These are phyloP conservation scores for Centaurea solstitialis DNA, from an alignment of 129 eudicot species.

Conservation along the genomic window DNA sequence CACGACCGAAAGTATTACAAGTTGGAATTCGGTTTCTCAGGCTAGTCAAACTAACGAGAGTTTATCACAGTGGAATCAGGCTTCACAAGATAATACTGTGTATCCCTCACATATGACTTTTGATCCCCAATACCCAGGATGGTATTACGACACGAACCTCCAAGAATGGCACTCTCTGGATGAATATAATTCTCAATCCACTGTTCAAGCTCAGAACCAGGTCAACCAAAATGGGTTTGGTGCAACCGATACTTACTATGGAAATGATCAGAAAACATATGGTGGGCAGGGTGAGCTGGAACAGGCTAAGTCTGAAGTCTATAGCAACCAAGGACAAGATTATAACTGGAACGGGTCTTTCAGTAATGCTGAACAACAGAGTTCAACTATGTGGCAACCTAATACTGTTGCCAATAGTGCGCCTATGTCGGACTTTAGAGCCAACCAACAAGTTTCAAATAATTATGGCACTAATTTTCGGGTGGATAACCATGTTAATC, in stretches of 20 bases:
- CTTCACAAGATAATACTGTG: conserved; percentile 45
- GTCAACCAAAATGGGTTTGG: conserved; percentile 49
- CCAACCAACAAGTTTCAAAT: conserved; percentile 37
- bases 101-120: conserved; percentile 88
- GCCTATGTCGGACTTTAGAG: conserved; percentile 19
- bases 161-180: conserved; percentile 81
- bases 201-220: conserved; percentile 42
- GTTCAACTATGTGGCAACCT: conserved; percentile 52
- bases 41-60: conserved; percentile 30
- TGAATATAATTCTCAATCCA: conserved; percentile 48
- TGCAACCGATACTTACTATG: conserved; percentile 36
- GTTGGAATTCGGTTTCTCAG: conserved; percentile 57
- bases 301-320: conserved; percentile 26
- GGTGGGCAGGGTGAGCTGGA: conserved; percentile 31
- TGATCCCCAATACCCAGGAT: conserved; percentile 94
- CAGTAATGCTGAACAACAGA: conserved; percentile 28
- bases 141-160: conserved; percentile 81
- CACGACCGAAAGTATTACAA: conserved; percentile 60
- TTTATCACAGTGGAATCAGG: conserved; percentile 60
- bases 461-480: conserved; percentile 28
- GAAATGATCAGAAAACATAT: conserved; percentile 30
- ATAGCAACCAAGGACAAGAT: conserved; percentile 40
- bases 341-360: conserved; percentile 46
- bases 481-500: conserved; percentile 43
- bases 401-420: conserved; percentile 19